Base-by-base conservation (phyloP, 805 yeast genomes). In the Kurtzmaniella fragi region DNA sequence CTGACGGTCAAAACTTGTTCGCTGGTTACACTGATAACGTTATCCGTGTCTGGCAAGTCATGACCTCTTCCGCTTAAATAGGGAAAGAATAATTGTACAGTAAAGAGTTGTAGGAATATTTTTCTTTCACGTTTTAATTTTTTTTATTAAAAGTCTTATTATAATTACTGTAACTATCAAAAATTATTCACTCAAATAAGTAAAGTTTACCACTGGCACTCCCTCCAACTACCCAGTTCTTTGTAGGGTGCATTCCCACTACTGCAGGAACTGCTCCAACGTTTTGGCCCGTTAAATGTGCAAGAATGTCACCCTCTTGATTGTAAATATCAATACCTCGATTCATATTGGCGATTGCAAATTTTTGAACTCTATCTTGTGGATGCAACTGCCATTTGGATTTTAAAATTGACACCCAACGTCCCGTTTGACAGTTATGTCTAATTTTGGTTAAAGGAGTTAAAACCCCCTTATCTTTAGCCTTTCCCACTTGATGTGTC, bases 1-100 rank as follows among this genome's bases (percentile, higher is more conserved):
- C 96, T 73, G 99, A 93, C 64, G 99, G 99, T 72, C 98, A 91
- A 82, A 88, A 84, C 84, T 82, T 93, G 75, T 93, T 88, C 71
- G 96, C 98, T 62, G 99, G 99, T 82, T 93, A 93, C 96, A 90
- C 97, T 66, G 99, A 93, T 77, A 87, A 87, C 81, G 81, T 85
- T 70, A 91, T 93, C 82, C 91, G 99, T 80, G 99, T 93, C 75
- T 93, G 99, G 99, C 98, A 93, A 84, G 96, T 93, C 63, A 93
- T 93, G 98, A 87, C 95, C 76, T 74, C 82, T 53, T 68, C 73
- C 47, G 72, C 73, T 61, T 69, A 69, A 59, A 41, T 43, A 16
- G 15, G 30, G 15, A 15, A 28, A 15, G 16, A 15, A 15, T 28
- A 15, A 13, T 15, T 28, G 16, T 28, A 28, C 14, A 28, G 31